phyloP scores from a whole-genome alignment of 805 yeast species.

The Pichia gijzeniarum region DNA sequence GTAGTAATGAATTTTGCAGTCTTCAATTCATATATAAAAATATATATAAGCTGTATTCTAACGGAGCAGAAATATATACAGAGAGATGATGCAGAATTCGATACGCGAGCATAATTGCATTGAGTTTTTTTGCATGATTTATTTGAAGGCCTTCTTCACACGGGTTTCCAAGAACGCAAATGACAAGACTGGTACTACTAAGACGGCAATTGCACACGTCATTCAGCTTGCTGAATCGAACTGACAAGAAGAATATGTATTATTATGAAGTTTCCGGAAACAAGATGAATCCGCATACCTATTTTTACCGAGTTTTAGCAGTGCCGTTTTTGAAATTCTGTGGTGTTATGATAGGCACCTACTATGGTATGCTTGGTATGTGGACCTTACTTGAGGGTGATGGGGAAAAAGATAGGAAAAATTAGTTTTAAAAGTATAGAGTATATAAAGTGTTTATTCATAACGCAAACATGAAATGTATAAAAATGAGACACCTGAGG shows the following conservation, averaged over 20 bases:
- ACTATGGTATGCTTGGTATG: constrained; percentile 37
- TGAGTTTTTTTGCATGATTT: too few relatives aligned
- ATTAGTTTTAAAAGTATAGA: neutral
- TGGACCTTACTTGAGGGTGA: constrained; percentile 38
- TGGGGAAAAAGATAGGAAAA: constrained; percentile 1
- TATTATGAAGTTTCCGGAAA: constrained; percentile 17
- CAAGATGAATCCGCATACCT: constrained; percentile 24
- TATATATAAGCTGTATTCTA: too few relatives aligned
- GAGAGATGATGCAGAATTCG: too few relatives aligned
- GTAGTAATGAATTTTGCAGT: too few relatives aligned
- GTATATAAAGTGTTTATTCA: constrained; percentile 6
- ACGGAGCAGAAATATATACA: too few relatives aligned
- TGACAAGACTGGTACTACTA: too few relatives aligned
- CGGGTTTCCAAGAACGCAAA: too few relatives aligned
- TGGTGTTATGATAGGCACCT: constrained; percentile 38
- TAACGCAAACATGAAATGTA: constrained; percentile 2
- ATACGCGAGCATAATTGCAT: too few relatives aligned
- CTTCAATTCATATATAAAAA: too few relatives aligned
- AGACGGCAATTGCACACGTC: neutral
- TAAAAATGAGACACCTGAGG: too few relatives aligned
- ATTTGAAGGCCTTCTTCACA: too few relatives aligned
- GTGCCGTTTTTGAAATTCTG: constrained; percentile 41
- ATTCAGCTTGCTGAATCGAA: neutral
- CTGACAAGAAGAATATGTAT: neutral
- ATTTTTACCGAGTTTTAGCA: constrained; percentile 42